Percentiles rank a stretch among this genome's conserved stretches.
phyloP scores from a whole-genome alignment of 2,329 filamentous ascomycete genomes.

The Arthrobotrys entomopaga region DNA sequence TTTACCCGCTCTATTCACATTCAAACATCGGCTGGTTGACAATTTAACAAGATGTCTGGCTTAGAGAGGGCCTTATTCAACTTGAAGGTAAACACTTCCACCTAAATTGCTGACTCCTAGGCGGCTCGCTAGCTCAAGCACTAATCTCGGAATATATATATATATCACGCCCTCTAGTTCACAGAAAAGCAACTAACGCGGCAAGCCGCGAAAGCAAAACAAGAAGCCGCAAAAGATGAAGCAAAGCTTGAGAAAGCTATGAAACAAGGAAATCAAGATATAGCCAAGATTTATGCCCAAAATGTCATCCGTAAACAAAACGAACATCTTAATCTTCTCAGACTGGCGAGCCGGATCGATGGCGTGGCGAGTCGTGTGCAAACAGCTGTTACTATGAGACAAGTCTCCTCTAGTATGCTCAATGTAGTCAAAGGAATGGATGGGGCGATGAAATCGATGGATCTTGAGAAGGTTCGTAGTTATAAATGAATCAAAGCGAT shows the following conservation, averaged over 20 bases:
- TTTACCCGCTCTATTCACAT: too few species aligned
- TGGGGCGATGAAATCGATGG: constrained; percentile 72
- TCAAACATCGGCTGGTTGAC: neutral
- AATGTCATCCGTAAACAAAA: constrained; percentile 73
- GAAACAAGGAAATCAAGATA: constrained; percentile 70
- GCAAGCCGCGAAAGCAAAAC: constrained; percentile 71
- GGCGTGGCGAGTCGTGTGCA: constrained; percentile 71
- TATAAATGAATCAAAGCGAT: neutral
- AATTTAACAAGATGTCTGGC: constrained; percentile 66
- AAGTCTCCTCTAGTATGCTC: constrained; percentile 71
- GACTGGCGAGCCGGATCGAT: constrained; percentile 70
- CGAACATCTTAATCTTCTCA: constrained; percentile 70
- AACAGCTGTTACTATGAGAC: constrained; percentile 72
- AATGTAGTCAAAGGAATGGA: constrained; percentile 73
- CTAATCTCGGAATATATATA: constrained; percentile 50
- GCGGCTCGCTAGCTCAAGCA: constrained; percentile 12
- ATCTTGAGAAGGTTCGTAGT: constrained; percentile 69
- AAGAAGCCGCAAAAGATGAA: constrained; percentile 71
- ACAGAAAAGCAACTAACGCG: constrained; percentile 72
- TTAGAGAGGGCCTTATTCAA: constrained; percentile 73
- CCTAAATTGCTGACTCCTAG: constrained; percentile 6
- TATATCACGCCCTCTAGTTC: constrained; percentile 64
- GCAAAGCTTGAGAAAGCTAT: constrained; percentile 70
- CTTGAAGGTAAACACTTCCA: constrained; percentile 70
- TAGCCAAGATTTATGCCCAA: constrained; percentile 72